Base-by-base conservation (phyloP, 2,329 filamentous ascomycete genomes). In the Claviceps purpurea region DNA sequence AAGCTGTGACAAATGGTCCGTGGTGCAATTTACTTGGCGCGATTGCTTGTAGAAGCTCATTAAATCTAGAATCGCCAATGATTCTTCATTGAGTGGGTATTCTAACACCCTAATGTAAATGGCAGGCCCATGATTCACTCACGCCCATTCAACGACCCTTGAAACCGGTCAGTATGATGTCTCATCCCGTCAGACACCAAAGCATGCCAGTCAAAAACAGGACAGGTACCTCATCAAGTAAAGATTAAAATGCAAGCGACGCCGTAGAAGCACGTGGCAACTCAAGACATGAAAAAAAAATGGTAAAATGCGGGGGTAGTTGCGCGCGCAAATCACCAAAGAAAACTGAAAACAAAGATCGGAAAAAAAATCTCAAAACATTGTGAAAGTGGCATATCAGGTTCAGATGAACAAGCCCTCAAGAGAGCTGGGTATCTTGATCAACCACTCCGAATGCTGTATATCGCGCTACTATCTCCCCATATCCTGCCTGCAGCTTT, bases 351-450 rank as follows among this genome's bases (percentile, higher is more conserved):
- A 24, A 26, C 10, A 45, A 43, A 45, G 34, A 4, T 11, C 10
- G 1, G 1, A 14, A 49, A 26, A 47, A 41, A 38, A 16, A 46
- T 20, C n/a, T 7, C 7, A 52, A 56, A 57, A 54, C 14, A 7
- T 49, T 18, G 41, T 42, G 52, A 45, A 52, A 42, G 50, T 42
- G 39, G 50, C 53, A 49, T 54, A 53, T 54, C 56, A 58, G 56
- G 60, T 62, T 34, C 60, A 62, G 63, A 63, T 61, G 59, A 64
- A 64, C 63, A 64, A 65, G 64, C 62, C 64, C 64, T 62, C 58
- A 38, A 42, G 57, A 61, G 62, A 67, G 64, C 65, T 68, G 66
- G 67, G 67, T 69, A 69, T 69, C 66, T 68, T 65, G 57, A 59
- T 62, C 60, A 62, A 63, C 60, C 59, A 59, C 58, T 56, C 59